phyloP scores from a whole-genome alignment of 2,329 filamentous ascomycete genomes.

The Emmonsiellopsis sp. region DNA sequence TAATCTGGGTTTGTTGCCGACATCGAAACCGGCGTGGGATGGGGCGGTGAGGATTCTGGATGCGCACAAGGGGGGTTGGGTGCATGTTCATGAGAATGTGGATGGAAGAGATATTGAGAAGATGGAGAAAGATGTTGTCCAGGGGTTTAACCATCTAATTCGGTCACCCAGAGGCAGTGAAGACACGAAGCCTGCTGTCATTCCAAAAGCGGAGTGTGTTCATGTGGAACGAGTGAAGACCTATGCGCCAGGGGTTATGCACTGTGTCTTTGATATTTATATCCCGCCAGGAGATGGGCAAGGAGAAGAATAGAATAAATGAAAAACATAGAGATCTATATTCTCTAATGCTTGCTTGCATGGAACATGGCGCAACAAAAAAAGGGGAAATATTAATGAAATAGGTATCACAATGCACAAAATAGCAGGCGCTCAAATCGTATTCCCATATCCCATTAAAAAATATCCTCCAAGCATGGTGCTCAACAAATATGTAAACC shows the following conservation, averaged over 20 bases:
- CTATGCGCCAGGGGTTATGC: slow-evolving; percentile 53
- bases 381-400: not conserved
- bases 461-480: not conserved
- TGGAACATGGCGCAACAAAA: not conserved
- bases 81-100: slow-evolving; percentile 55
- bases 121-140: slow-evolving; percentile 30
- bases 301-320: too few species aligned
- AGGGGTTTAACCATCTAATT: slow-evolving; percentile 29
- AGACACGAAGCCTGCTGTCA: not conserved
- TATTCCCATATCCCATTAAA: not conserved
- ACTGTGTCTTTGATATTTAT: slow-evolving; percentile 52
- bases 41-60: slow-evolving; percentile 43
- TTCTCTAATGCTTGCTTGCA: not conserved
- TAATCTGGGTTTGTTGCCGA: slow-evolving; percentile 50
- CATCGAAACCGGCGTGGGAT: slow-evolving; percentile 41
- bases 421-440: not conserved
- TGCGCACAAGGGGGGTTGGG: slow-evolving; percentile 41
- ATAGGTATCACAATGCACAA: not conserved
- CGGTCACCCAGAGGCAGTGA: slow-evolving; percentile 10
- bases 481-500: not conserved
- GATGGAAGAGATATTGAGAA: slow-evolving; percentile 35
- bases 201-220: slow-evolving; percentile 20
- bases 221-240: slow-evolving; percentile 49
- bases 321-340: slow-evolving; percentile 1
- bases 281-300: slow-evolving; percentile 10